Percentiles rank a stretch among this genome's conserved stretches.
phyloP scores from a whole-genome alignment of 495 filamentous ascomycete genomes.

The Rostrohypoxylon terebratum region DNA sequence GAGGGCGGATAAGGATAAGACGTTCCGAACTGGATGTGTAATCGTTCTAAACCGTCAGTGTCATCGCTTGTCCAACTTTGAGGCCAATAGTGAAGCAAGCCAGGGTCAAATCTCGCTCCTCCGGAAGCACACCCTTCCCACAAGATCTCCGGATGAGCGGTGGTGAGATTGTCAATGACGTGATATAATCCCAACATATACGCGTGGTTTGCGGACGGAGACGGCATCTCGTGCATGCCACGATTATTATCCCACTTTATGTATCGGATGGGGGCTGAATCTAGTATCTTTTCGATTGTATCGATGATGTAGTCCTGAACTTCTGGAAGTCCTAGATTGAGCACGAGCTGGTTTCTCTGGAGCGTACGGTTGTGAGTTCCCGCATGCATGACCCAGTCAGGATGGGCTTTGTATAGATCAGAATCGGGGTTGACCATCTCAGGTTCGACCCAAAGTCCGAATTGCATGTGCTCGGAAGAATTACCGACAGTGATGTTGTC shows the following conservation, averaged over 20 bases:
- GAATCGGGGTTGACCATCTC: constrained; percentile 71
- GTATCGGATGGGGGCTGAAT: constrained; percentile 62
- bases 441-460: constrained; percentile 69
- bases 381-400: constrained; percentile 66
- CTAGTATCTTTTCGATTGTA: constrained; percentile 59
- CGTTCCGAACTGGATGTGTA: constrained; percentile 67
- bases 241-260: constrained; percentile 72
- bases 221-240: constrained; percentile 63
- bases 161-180: constrained; percentile 65
- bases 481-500: constrained; percentile 57
- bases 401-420: constrained; percentile 63
- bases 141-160: constrained; percentile 63
- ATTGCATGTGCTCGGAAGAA: constrained; percentile 57
- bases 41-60: constrained; percentile 64
- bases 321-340: constrained; percentile 64
- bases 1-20: constrained; percentile 66
- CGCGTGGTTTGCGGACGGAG: constrained; percentile 59
- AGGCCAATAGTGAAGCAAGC: constrained; percentile 67
- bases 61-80: constrained; percentile 70
- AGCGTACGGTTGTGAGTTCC: constrained; percentile 64
- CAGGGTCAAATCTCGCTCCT: constrained; percentile 67
- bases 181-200: constrained; percentile 68
- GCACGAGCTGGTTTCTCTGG: constrained; percentile 63
- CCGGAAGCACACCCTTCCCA: constrained; percentile 70
- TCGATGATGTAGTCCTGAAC: constrained; percentile 68